Evolutionary conservation across 371 early-diverging fungal species (phyloP).

Genomic region (Dichotomocladium elegans): DNA sequence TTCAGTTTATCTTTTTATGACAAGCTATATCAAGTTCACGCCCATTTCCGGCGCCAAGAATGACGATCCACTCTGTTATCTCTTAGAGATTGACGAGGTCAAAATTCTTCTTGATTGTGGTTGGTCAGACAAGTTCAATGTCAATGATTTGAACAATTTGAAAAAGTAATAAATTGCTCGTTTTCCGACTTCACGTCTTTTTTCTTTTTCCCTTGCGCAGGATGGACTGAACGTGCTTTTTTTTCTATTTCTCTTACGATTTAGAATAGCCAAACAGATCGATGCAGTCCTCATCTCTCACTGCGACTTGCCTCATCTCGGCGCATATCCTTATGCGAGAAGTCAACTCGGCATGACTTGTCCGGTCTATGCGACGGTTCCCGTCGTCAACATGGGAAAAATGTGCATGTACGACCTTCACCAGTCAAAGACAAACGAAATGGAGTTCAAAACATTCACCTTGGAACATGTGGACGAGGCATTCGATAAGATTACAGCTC

Average conservation of each 20-base stretch:
- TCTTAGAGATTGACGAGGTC: conserved; percentile 88
- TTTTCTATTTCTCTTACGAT: background rate
- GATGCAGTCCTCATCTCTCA: conserved; percentile 94
- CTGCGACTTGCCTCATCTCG: conserved; percentile 83
- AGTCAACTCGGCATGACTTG: conserved; percentile 79
- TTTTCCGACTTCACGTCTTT: background rate
- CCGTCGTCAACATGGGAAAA: conserved; percentile 92
- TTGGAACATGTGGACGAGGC: conserved; percentile 78
- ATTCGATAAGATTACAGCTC: conserved; percentile 76
- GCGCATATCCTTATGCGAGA: conserved; percentile 86
- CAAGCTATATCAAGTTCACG: conserved; percentile 77
- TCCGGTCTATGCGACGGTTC: conserved; percentile 91
- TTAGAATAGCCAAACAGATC: conserved; percentile 82
- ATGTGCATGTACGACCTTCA: conserved; percentile 80
- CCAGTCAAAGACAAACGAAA: conserved; percentile 63
- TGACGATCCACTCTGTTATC: conserved; percentile 83
- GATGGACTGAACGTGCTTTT: background rate
- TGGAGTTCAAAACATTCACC: conserved; percentile 70
- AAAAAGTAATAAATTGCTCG: conserved; percentile 47
- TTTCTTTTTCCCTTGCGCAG: background rate
- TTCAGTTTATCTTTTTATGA: conserved; percentile 31
- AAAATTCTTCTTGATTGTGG: conserved; percentile 94
- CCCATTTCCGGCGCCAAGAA: conserved; percentile 80
- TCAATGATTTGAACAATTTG: conserved; percentile 62
- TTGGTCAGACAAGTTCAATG: conserved; percentile 72